Percentiles rank a stretch among this genome's conserved stretches.
Evolutionary conservation across 768 basidiomycete species (phyloP).

Genomic region (Rhizopogon sp.): DNA sequence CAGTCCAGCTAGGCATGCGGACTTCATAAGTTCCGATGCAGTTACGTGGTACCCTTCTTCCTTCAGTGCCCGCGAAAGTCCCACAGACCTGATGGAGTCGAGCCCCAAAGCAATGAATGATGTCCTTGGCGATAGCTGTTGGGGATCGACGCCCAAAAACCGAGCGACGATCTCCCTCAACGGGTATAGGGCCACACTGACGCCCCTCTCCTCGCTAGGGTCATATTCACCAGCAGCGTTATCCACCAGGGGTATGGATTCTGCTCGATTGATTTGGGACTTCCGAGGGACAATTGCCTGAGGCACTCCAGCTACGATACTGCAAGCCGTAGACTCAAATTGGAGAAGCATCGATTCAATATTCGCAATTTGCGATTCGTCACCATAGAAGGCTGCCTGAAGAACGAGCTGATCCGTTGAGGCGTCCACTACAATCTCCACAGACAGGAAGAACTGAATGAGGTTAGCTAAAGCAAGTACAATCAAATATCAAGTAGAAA

Average conservation of each 20-base stretch:
- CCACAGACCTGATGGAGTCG: conserved; percentile 44
- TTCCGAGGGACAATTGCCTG: neutral
- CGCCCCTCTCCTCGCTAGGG: neutral
- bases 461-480: neutral
- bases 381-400: conserved; percentile 18
- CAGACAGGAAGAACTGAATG: conserved; percentile 17
- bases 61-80: conserved; percentile 31
- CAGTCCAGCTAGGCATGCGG: neutral
- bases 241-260: neutral
- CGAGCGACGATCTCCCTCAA: conserved; percentile 13
- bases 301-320: conserved; percentile 8
- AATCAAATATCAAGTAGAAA: neutral
- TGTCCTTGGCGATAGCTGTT: conserved; percentile 10
- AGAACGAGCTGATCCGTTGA: conserved; percentile 11
- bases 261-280: neutral
- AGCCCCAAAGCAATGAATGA: conserved; percentile 43
- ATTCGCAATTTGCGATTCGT: conserved; percentile 10
- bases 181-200: conserved; percentile 2
- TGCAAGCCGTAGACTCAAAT: conserved; percentile 21
- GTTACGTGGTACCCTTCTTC: conserved; percentile 28
- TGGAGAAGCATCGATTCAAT: conserved; percentile 16
- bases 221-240: neutral
- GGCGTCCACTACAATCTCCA: conserved; percentile 21
- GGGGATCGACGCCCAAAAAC: conserved; percentile 11
- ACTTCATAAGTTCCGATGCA: conserved; percentile 34